phyloP scores from a whole-genome alignment of 805 yeast genomes.

The Tetrapisispora pingtungensis region DNA sequence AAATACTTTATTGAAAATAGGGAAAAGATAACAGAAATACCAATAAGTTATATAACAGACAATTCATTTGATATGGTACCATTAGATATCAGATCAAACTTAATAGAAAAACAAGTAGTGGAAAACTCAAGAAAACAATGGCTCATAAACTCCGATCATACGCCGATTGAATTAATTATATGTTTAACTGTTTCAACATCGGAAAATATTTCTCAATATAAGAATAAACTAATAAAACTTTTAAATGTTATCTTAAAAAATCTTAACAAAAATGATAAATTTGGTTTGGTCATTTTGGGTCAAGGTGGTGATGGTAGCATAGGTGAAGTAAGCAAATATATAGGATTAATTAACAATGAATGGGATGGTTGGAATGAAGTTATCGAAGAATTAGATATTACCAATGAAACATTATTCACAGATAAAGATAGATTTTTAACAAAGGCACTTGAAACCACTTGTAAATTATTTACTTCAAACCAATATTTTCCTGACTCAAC shows the following conservation, averaged over 20 bases:
- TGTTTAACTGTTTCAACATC: slow-evolving; percentile 30
- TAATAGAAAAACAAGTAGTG: not conserved
- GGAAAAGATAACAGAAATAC: slow-evolving; percentile 1
- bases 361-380: slow-evolving; percentile 45
- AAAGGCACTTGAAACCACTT: slow-evolving; percentile 18
- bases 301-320: slow-evolving; percentile 32
- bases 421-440: slow-evolving; percentile 10
- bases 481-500: not conserved
- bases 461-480: slow-evolving; percentile 8
- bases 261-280: slow-evolving; percentile 32
- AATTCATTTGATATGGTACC: slow-evolving; percentile 40
- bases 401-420: slow-evolving; percentile 10
- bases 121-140: slow-evolving; percentile 4
- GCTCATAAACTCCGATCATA: slow-evolving; percentile 7
- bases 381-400: slow-evolving; percentile 30
- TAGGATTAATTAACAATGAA: slow-evolving; percentile 35
- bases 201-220: slow-evolving; percentile 23
- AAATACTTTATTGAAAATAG: slow-evolving; percentile 24
- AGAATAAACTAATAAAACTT: slow-evolving; percentile 14
- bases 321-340: slow-evolving; percentile 33
- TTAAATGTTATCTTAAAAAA: slow-evolving; percentile 23
- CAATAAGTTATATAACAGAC: slow-evolving; percentile 38
- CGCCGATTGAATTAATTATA: slow-evolving; percentile 35
- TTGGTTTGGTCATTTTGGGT: slow-evolving; percentile 42
- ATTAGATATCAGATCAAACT: slow-evolving; percentile 6